Conservation (phyloP, 495 filamentous ascomycete genomes). For the Neurospora cerealis region DNA sequence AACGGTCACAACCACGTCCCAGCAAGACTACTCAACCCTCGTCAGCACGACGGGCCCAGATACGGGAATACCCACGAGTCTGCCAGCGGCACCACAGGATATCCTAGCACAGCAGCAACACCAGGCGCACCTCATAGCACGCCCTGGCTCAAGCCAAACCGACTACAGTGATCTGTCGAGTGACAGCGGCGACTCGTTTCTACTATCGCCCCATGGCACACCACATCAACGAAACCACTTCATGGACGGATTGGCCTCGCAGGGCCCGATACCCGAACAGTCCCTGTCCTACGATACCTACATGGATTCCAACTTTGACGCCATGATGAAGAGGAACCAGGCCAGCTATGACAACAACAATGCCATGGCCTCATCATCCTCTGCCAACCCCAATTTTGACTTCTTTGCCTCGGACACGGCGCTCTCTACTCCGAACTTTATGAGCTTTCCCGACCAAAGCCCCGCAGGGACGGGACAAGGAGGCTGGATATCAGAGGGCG, state of each 20-base stretch:
- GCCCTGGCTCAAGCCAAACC: slow-evolving; percentile 44
- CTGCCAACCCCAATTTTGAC: slow-evolving; percentile 21
- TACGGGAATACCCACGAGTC: slow-evolving; percentile 38
- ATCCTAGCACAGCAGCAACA: slow-evolving; percentile 62
- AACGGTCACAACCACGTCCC: slow-evolving; percentile 27
- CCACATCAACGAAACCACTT: slow-evolving; percentile 33
- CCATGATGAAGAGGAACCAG: slow-evolving; percentile 33
- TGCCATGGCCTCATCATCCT: slow-evolving; percentile 13
- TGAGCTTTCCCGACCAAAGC: slow-evolving; percentile 33
- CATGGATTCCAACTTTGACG: slow-evolving; percentile 27
- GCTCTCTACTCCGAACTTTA: slow-evolving; percentile 36
- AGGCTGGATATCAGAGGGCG: slow-evolving; percentile 37
- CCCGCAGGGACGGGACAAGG: slow-evolving; percentile 21
- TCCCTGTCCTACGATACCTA: slow-evolving; percentile 31
- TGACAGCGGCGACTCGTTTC: slow-evolving; percentile 25
- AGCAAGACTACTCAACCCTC: slow-evolving; percentile 37
- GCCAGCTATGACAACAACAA: slow-evolving; percentile 19
- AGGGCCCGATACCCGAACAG: slow-evolving; percentile 20
- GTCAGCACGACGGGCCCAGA: slow-evolving; percentile 53
- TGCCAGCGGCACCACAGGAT: slow-evolving; percentile 42
- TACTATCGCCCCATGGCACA: slow-evolving; percentile 38
- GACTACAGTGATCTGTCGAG: slow-evolving; percentile 10
- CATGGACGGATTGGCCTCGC: slow-evolving; percentile 23
- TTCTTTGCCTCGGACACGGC: slow-evolving; percentile 28
- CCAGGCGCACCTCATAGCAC: slow-evolving; percentile 31